Conservation (phyloP, 768 basidiomycete genomes). For the Phanerochaete carnosa region DNA sequence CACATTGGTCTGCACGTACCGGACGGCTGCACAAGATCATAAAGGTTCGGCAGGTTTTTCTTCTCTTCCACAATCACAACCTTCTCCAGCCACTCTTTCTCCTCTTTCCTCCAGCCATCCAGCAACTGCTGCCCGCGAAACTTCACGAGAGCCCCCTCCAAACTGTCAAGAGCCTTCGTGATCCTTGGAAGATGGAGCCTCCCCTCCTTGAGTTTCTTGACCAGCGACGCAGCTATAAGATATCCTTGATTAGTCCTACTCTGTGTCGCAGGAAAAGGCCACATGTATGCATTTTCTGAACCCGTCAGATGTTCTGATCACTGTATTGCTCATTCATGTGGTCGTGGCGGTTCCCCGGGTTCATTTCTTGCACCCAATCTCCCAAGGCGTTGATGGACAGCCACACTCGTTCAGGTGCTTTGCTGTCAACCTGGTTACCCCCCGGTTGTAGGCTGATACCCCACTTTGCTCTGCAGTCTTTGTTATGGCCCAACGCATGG, state of each 20-base stretch:
- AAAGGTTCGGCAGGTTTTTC: background rate
- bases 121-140: background rate
- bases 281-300: background rate
- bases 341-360: conserved; percentile 17
- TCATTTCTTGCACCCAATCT: conserved; percentile 13
- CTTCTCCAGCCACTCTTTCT: background rate
- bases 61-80: conserved; percentile 3
- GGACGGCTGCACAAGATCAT: background rate
- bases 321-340: conserved; percentile 14
- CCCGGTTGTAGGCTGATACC: conserved; percentile 13
- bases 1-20: background rate
- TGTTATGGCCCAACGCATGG: conserved; percentile 12
- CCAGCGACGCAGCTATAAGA: background rate
- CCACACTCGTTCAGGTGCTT: conserved; percentile 16
- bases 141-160: background rate
- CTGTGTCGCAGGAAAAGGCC: background rate
- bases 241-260: background rate
- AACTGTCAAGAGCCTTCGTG: background rate
- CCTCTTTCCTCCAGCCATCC: conserved; percentile 2
- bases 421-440: conserved; percentile 13
- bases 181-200: background rate
- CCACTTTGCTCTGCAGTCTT: conserved; percentile 2
- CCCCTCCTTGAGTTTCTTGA: background rate
- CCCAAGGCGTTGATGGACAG: conserved; percentile 7
- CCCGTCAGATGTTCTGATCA: conserved; percentile 11